Evolutionary conservation across 2,329 filamentous ascomycete species (phyloP).

Genomic region (Fusarium mexicanum): DNA sequence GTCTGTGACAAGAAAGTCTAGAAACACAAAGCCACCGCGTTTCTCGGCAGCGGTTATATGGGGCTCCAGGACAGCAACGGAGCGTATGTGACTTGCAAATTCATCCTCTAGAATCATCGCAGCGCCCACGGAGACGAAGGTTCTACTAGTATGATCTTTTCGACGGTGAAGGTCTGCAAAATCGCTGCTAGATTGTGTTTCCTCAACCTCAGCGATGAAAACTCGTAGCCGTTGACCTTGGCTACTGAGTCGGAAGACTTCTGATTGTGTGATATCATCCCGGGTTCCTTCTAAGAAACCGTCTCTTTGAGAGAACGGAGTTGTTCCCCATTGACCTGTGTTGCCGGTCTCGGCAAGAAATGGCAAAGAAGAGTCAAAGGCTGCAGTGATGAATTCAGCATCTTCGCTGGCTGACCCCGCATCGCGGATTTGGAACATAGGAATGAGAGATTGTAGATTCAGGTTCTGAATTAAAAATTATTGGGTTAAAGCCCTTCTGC

Average conservation of each 20-base stretch:
- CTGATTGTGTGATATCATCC: neutral
- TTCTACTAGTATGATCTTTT: fast-evolving
- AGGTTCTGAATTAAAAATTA: fast-evolving
- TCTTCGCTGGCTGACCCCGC: fast-evolving
- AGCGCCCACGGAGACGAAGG: fast-evolving
- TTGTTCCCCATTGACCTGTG: neutral
- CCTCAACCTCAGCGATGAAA: neutral
- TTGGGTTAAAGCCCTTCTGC: neutral
- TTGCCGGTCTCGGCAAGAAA: neutral
- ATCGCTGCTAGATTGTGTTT: fast-evolving
- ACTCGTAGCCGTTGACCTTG: neutral
- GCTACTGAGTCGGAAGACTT: neutral
- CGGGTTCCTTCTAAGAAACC: fast-evolving
- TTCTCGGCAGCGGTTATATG: neutral
- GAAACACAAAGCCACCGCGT: neutral
- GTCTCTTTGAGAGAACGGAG: fast-evolving
- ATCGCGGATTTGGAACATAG: neutral
- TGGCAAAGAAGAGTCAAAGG: neutral
- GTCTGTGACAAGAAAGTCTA: neutral
- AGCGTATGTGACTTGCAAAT: neutral
- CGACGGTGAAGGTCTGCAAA: fast-evolving
- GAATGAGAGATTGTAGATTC: neutral
- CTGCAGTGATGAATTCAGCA: fast-evolving
- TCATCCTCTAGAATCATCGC: neutral
- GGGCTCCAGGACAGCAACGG: fast-evolving